phyloP scores from a whole-genome alignment of 2,329 filamentous ascomycete genomes.

The Aspergillus sp. region DNA sequence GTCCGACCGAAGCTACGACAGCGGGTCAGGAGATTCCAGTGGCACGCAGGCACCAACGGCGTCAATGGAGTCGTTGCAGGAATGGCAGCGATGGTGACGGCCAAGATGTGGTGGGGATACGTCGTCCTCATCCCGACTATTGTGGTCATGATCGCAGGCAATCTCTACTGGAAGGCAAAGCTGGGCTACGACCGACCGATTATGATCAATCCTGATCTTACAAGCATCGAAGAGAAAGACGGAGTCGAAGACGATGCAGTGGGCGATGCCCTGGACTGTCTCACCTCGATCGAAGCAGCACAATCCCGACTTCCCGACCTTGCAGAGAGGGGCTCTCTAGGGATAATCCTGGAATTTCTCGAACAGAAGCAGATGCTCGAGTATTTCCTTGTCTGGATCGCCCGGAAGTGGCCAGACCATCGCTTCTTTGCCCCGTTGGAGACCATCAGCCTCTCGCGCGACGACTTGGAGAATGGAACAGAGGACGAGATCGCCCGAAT shows the following conservation, averaged over 20 bases:
- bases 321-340: neutral
- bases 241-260: neutral
- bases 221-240: neutral
- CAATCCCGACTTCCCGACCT: neutral
- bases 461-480: neutral
- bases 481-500: neutral
- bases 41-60: constrained; percentile 49
- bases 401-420: neutral
- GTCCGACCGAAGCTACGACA: constrained; percentile 32
- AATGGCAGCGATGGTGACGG: constrained; percentile 51
- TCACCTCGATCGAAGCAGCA: neutral
- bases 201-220: neutral
- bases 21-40: constrained; percentile 44
- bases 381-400: constrained; percentile 4
- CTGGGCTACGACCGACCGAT: constrained; percentile 49
- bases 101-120: constrained; percentile 55
- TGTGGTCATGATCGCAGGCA: constrained; percentile 46
- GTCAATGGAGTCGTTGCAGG: constrained; percentile 50
- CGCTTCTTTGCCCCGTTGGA: neutral
- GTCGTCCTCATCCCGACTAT: constrained; percentile 54
- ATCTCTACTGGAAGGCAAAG: constrained; percentile 49
- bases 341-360: constrained; percentile 2
- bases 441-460: neutral
- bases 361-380: constrained; percentile 8
- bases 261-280: neutral